Base-by-base conservation (phyloP, 208 protist genomes). In the Leishmania guyanensis region DNA sequence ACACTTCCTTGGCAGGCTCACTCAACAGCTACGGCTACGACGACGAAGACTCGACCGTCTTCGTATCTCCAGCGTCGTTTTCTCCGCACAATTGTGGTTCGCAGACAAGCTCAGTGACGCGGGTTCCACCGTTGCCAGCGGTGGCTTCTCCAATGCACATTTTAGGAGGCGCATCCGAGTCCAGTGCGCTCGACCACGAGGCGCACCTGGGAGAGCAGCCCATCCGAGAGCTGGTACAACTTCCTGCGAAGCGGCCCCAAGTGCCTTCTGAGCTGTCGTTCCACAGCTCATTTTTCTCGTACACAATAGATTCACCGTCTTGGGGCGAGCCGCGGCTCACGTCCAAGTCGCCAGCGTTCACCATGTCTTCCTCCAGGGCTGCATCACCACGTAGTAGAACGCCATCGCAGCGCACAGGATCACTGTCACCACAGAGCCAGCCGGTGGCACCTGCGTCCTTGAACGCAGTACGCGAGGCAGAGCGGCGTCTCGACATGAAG, bases 271-370 rank as follows among this genome's bases (percentile, higher is more conserved):
- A 20, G 26, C 58, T 69, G n/a, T 69, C 75, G 54, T 33, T 78
- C 16, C 54, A n/a, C 39, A 69, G 75, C 36, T 78, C 75, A 36
- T 48, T 78, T 66, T 78, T 78, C n/a, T 78, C 75, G 29, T 64
- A n/a, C 56, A 66, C 29, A 58, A 62, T 29, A 43, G 56, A 77
- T 51, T 48, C 75, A 36, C 36, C 46, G 26, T 39, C 43, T 29
- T 54, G 43, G 26, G 69, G 29, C 14, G 72, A 76, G 72, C 8
- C 33, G 12, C n/a, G 26, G 51, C 51, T 60, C 51, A 60, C 72
- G n/a, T 48, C 51, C 72, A 58, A 48, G 51, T 64, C 72, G 0
- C 33, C 72, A 48, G 51, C 53, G 51, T 39, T n/a, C 29, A n/a
- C n/a, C 33, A 26, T n/a, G 33, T 43, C 33, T 29, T 5, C 33